A percentile compares a stretch with the other conserved stretches of the same genome.
phyloP scores from a whole-genome alignment of 2,329 filamentous ascomycete genomes.

The Trichophyton rubrum region DNA sequence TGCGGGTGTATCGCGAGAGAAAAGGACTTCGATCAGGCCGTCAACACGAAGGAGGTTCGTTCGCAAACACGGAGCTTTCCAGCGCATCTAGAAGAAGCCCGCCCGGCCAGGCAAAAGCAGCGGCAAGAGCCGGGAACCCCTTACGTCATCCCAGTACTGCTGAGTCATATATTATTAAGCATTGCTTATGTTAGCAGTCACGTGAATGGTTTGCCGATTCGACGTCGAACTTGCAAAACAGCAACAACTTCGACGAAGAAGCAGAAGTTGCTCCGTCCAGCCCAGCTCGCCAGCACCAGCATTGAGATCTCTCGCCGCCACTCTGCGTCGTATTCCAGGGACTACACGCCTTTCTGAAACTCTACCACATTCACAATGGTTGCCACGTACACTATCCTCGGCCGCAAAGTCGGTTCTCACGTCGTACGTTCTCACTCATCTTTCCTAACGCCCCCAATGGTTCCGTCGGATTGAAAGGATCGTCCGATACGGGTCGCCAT shows the following conservation, averaged over 20 bases:
- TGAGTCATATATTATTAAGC: neutral
- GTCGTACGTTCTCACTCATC: slow-evolving; percentile 29
- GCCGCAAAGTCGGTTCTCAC: slow-evolving; percentile 42
- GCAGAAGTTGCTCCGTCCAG: neutral
- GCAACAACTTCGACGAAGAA: neutral
- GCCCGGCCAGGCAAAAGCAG: neutral
- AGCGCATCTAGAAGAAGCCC: neutral
- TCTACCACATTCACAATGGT: slow-evolving; percentile 33
- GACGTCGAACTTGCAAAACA: neutral
- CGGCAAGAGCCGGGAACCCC: neutral
- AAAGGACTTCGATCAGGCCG: neutral
- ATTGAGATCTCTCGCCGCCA: neutral
- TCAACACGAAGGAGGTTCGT: neutral
- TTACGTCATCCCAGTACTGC: neutral
- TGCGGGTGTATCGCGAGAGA: neutral
- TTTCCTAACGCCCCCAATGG: slow-evolving; percentile 8
- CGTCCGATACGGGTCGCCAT: neutral
- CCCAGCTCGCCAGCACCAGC: neutral
- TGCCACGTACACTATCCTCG: slow-evolving; percentile 39
- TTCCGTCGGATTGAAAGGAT: neutral
- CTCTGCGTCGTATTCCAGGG: neutral
- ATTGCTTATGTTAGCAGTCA: neutral
- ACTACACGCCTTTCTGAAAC: neutral
- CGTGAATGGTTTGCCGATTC: neutral
- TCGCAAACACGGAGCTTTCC: neutral